phyloP scores from a whole-genome alignment of 1,284 basidiomycete genomes.

The Chalciporus sp. region DNA sequence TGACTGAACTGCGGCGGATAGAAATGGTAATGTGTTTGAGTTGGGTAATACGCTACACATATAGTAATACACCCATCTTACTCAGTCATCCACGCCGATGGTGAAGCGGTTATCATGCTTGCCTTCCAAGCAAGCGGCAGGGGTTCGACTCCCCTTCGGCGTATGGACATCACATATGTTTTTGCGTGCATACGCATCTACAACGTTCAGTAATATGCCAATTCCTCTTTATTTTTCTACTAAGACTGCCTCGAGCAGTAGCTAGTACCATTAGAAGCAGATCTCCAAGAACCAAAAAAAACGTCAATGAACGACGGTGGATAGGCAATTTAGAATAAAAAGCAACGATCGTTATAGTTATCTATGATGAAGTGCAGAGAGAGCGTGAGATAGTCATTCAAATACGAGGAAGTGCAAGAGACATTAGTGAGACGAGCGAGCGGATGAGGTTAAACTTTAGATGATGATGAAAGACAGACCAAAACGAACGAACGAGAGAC shows the following conservation, averaged over 20 bases:
- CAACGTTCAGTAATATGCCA: too few relatives aligned
- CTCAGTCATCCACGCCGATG: constrained; percentile 52
- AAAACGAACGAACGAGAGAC: constrained; percentile 1
- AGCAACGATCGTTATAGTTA: constrained; percentile 1
- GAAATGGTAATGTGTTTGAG: too few relatives aligned
- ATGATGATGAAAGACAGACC: constrained; percentile 1
- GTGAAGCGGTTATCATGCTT: constrained; percentile 87
- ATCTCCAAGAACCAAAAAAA: background rate
- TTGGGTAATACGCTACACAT: background rate
- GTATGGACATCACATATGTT: constrained; percentile 48
- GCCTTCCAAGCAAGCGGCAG: constrained; percentile 85
- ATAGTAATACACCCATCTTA: background rate
- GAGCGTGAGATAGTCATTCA: background rate
- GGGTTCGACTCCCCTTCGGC: constrained; percentile 79
- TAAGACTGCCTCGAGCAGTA: constrained; percentile 9
- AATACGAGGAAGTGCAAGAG: constrained; percentile 9
- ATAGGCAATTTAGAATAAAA: constrained; percentile 4
- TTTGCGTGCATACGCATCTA: background rate
- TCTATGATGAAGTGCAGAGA: constrained; percentile 3
- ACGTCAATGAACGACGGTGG: background rate
- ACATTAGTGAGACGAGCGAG: constrained; percentile 7
- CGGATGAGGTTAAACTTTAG: constrained; percentile 1
- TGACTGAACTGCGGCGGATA: background rate
- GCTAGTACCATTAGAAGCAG: constrained; percentile 3
- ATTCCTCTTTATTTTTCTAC: background rate